Evolutionary conservation across 345 rosid species (phyloP), one percentile per base, ranked within the genome.

Genomic region (Anastatica hierochuntica): DNA sequence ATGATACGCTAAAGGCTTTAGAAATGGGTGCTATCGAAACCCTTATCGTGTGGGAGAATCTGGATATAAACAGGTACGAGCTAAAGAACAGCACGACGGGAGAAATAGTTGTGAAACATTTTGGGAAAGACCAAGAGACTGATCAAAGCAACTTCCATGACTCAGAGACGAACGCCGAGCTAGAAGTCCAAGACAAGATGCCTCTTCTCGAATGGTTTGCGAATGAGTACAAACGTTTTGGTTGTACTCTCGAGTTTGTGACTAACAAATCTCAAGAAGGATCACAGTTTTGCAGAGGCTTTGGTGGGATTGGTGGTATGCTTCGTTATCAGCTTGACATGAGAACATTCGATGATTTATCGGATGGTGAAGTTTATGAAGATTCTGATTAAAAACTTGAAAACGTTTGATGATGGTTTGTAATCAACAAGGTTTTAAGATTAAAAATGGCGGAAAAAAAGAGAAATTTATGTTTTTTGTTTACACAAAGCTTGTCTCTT

Each of bases 211-310:
- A 89, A 51, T 85, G 95, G 97, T 85, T 89, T 72, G 95, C 92
- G 13, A 81, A 83, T 7, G 95, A 85, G 69, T 85, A 85, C 79
- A 83, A 76, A 75, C 71, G 75, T 21, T 89, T 83, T 40, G 97
- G 97, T 19, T 89, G 97, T 55, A 67, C 77, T 0, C 81, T 89
- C 15, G 90, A 89, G 64, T 85, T 89, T 46, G 88, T 89, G 53
- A 89, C 97, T 26, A 85, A 89, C 72, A 89, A 83, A 48, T 85
- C 97, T 2, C 95, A 89, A 70, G 95, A 89, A 66, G 94, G 95
- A 33, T 88, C 95, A 24, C 95, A 84, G 72, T 88, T 88, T 73
- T 88, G 95, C 76, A 54, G 96, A 73, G 94, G 96, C 3, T 88
- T 88, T 49, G 95, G 95, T 44, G 96, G 96, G 47, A 84, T 88